Base-by-base conservation (phyloP, 768 basidiomycete species). In the Boletales sp. region DNA sequence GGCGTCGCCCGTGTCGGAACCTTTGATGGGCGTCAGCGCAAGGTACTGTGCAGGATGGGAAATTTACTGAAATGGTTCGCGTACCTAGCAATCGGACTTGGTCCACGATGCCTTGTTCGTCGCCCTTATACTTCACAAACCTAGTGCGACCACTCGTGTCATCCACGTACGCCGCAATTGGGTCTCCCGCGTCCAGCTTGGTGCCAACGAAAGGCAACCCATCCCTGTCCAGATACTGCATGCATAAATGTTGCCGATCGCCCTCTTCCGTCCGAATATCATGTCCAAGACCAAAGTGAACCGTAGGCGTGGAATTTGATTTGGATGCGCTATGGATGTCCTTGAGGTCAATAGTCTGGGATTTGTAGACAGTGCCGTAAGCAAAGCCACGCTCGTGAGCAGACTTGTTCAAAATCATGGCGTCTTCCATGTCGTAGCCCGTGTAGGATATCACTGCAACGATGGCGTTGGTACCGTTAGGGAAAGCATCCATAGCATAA, bases 361-460 rank as follows among this genome's bases (percentile, higher is more conserved):
- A 86, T 69, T 98, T 98, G 77, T 97, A 98, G 31, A 99, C 83
- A 1, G 94, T 91, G 25, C 96, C 96, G 64, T 98, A 95, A 1
- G 79, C 94, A 65, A 99, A 99, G 0, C 96, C 96, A 31, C 96
- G 87, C 71, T 99, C 96, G 65, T 99, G 94, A 3, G 93, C 87
- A 1, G 94, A 98, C 72, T 99, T 99, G 70, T 99, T 99, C 45
- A 99, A 74, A 58, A 99, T 99, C 96, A 99, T 99, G 57, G 96
- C 96, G 61, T 99, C 96, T 72, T 99, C 96, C 96, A 99, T 99
- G 68, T 99, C 96, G 70, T 99, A 99, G 4, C 96, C 96, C 4
- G 96, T 99, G 66, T 99, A 99, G 1, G 96, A 99, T 60, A 99
- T 98, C 63, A 99, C 96, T n/a, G 96, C 96, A 43, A 99, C 96